Evolutionary conservation across 495 filamentous ascomycete species (phyloP).

Genomic region (Jackrogersella minutella): DNA sequence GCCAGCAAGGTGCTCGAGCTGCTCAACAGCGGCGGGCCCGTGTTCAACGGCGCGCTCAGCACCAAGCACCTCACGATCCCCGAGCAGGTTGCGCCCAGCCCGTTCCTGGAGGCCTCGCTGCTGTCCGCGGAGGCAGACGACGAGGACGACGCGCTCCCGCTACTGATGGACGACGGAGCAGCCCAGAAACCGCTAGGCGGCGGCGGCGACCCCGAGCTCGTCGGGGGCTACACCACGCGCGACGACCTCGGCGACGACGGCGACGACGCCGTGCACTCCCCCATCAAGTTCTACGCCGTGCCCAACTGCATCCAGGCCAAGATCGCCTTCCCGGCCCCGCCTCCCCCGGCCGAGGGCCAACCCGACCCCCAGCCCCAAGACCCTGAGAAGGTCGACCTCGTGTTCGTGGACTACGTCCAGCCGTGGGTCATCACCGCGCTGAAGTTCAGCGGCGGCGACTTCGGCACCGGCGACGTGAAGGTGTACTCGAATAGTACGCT

Average conservation of each 20-base stretch:
- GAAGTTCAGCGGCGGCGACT: constrained; percentile 69
- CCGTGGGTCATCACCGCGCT: constrained; percentile 78
- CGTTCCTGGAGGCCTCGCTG: constrained; percentile 8
- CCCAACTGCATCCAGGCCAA: constrained; percentile 83
- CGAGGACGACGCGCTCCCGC: neutral
- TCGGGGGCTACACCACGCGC: constrained; percentile 86
- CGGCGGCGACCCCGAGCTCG: constrained; percentile 51
- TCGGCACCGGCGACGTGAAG: constrained; percentile 65
- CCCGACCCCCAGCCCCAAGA: constrained; percentile 40
- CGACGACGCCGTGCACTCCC: constrained; percentile 86
- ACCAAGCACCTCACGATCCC: constrained; percentile 51
- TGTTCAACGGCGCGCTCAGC: constrained; percentile 53
- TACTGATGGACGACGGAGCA: constrained; percentile 5
- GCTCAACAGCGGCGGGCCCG: constrained; percentile 74
- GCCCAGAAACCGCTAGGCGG: constrained; percentile 44
- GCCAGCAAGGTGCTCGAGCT: constrained; percentile 74
- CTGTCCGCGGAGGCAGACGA: neutral
- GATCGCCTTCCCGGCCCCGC: constrained; percentile 58
- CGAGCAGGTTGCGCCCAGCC: constrained; percentile 46
- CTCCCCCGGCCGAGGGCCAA: neutral
- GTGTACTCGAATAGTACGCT: constrained; percentile 74
- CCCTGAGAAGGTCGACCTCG: constrained; percentile 80
- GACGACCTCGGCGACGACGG: constrained; percentile 88
- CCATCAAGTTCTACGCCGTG: constrained; percentile 75
- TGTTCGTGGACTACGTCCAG: constrained; percentile 92